Evolutionary conservation across 2,329 filamentous ascomycete species (phyloP), one percentile per base, ranked within the genome.

Genomic region (Exophiala bonariae): DNA sequence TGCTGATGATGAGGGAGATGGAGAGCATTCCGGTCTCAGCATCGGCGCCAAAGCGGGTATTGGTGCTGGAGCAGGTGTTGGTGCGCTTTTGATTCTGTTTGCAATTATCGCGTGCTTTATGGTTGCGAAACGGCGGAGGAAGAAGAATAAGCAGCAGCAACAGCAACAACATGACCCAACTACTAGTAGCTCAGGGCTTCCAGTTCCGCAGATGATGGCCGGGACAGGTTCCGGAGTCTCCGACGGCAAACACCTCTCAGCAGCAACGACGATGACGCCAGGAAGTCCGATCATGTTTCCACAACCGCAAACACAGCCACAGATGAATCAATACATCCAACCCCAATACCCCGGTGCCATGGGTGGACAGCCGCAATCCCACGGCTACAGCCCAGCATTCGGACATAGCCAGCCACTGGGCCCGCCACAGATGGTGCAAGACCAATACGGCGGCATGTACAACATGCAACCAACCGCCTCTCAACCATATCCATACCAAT

Each of bases 1-100:
- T 23, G 50, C 50, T 11, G 47, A 50, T 4, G 31, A 52, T n/a
- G 34, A 10, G 4, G 34, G 42, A 18, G 50, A 32, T 6, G 13
- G 7, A 18, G 38, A 41, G 5, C 22, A 45, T 17, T 43, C 48
- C 7, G 51, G 53, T 18, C 50, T 66, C 3, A 57, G 52, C 39
- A 41, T 57, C 28, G 61, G 59, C 26, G 56, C 59, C 11, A 65
- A 65, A 56, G 61, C 55, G 1, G 63, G 62, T 3, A 64, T 66
- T 11, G 62, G 62, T 6, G 52, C 60, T 60, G 44, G 71, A 61
- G 60, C 79, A 63, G 54, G 68, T 61, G 39, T 73, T 61, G 36
- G 73, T 58, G 37, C 58, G 4, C 14, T 63, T 3, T 33, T 54
- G 16, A 3, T 51, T 26, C 41, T 51, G 19, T 33, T 42, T 22